Conservation (phyloP, 1,139 yeast genomes). For the Candida freyschussii region DNA sequence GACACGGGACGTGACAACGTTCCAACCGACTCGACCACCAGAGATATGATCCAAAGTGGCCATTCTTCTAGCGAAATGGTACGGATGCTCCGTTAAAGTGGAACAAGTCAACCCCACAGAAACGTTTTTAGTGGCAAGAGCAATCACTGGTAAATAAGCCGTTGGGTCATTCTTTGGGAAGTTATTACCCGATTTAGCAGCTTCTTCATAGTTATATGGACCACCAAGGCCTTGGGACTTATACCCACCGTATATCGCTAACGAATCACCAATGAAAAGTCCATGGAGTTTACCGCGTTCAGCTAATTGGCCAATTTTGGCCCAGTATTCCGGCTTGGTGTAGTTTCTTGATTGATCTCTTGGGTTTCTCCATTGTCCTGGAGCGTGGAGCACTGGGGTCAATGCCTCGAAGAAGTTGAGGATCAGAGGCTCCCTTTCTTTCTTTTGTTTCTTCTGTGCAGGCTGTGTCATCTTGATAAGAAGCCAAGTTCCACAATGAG, state of each 20-base stretch:
- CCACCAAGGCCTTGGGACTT: constrained; percentile 28
- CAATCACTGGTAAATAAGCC: constrained; percentile 39
- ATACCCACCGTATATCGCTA: constrained; percentile 43
- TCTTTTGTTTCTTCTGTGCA: constrained; percentile 18
- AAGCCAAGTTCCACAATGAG: no score
- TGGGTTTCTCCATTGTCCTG: constrained; percentile 42
- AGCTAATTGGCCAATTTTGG: constrained; percentile 38
- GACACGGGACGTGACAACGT: constrained; percentile 37
- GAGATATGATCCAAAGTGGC: constrained; percentile 40
- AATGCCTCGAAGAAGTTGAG: constrained; percentile 23
- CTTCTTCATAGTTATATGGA: constrained; percentile 35
- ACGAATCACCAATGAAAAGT: constrained; percentile 42
- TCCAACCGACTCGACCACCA: constrained; percentile 45
- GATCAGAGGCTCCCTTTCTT: constrained; percentile 18
- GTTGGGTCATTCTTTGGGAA: constrained; percentile 42
- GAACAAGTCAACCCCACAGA: constrained; percentile 39
- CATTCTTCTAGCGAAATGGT: constrained; percentile 39
- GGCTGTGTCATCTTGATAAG: constrained; percentile 19
- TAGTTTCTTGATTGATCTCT: constrained; percentile 34
- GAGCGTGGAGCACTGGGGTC: constrained; percentile 36
- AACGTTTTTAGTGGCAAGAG: constrained; percentile 38
- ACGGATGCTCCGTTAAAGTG: constrained; percentile 41
- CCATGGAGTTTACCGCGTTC: constrained; percentile 44
- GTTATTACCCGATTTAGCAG: constrained; percentile 39
- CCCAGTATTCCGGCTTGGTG: constrained; percentile 42